These are phyloP conservation scores for Acanthamoeba lenticulata DNA, from an alignment of 208 protist genomes.

Conservation along the genomic window DNA sequence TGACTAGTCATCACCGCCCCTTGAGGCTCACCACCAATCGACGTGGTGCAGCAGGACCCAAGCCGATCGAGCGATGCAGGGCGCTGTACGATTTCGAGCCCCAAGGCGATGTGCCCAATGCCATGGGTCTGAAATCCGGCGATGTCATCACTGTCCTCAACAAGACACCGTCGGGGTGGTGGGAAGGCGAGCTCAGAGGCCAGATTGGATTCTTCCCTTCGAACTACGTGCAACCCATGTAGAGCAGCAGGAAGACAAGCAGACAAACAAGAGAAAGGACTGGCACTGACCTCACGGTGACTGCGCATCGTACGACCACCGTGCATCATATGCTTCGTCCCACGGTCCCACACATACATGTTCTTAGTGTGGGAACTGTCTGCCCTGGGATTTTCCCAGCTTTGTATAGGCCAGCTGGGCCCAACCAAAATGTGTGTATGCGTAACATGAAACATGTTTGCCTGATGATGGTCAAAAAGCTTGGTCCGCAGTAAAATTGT, in stretches of 20 bases:
- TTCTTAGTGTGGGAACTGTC: no score
- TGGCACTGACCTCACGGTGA: no score
- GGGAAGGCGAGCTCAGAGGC: not conserved
- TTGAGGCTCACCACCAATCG: not conserved
- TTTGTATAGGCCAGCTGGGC: no score
- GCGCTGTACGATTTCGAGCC: not conserved
- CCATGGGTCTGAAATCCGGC: not conserved
- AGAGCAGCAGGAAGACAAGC: not conserved
- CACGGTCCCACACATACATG: no score
- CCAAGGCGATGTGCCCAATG: not conserved
- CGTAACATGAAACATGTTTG: no score
- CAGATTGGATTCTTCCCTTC: not conserved
- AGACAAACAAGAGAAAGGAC: not conserved
- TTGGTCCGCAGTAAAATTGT: no score
- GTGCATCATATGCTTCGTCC: no score
- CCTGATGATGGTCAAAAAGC: no score
- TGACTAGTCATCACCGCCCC: not conserved
- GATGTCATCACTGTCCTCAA: constrained; percentile 18
- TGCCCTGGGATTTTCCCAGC: no score
- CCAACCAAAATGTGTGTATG: no score
- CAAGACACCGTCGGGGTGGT: constrained; percentile 26
- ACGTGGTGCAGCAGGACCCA: not conserved
- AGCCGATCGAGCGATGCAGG: not conserved
- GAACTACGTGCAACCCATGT: constrained; percentile 24
- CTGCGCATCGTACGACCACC: no score